A percentile compares a stretch with the other conserved stretches of the same genome.
Evolutionary conservation across 1,284 basidiomycete species (phyloP).

Genomic region (Leccinum fallax): DNA sequence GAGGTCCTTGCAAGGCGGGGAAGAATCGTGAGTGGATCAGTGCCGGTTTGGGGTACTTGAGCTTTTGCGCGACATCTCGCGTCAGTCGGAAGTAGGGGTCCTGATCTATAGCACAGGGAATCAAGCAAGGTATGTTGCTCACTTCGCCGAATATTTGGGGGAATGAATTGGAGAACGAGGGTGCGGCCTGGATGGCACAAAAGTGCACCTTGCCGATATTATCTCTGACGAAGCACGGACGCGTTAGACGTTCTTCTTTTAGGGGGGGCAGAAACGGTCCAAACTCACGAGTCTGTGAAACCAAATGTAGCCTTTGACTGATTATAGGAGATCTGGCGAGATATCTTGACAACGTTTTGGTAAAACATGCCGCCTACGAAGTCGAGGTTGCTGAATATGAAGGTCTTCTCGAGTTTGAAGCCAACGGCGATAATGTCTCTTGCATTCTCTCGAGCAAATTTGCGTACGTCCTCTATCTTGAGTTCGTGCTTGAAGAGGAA

Average conservation of each 20-base stretch:
- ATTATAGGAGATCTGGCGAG: conserved; percentile 90
- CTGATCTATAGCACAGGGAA: conserved; percentile 99
- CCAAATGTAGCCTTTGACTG: conserved; percentile 97
- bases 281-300: conserved; percentile 87
- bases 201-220: conserved; percentile 99
- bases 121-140: conserved; percentile 88
- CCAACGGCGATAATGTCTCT: conserved; percentile 97
- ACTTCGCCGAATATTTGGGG: conserved; percentile 93
- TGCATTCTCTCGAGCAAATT: conserved; percentile 86
- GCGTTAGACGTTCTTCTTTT: neutral
- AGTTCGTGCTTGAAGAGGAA: conserved; percentile 97
- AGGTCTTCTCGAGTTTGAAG: conserved; percentile 91
- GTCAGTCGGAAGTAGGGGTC: conserved; percentile 97
- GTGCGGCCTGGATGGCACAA: conserved; percentile 95
- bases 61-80: conserved; percentile 89
- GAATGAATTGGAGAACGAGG: conserved; percentile 98
- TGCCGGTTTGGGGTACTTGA: conserved; percentile 95
- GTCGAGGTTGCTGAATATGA: conserved; percentile 94
- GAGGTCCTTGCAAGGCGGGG: conserved; percentile 95
- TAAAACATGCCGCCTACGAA: conserved; percentile 94
- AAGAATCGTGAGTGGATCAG: conserved; percentile 98
- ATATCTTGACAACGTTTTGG: conserved; percentile 91
- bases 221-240: conserved; percentile 57
- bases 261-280: neutral
- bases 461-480: conserved; percentile 86